These are phyloP conservation scores for Macrocystidia cucumis DNA, from an alignment of 1,284 basidiomycete genomes.

Conservation along the genomic window DNA sequence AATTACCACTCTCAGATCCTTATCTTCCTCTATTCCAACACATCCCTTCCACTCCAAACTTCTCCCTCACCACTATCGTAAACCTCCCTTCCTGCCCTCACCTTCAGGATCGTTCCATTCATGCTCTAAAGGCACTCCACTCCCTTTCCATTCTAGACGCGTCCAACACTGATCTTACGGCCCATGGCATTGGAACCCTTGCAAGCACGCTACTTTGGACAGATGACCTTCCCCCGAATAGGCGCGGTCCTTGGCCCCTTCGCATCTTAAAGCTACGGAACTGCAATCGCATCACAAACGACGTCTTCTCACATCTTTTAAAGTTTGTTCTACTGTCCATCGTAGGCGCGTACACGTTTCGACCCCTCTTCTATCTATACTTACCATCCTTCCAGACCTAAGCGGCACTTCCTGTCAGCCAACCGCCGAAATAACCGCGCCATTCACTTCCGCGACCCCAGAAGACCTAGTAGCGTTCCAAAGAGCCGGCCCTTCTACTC, in stretches of 20 bases:
- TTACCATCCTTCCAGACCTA: slow-evolving; percentile 32
- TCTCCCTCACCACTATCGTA: slow-evolving; percentile 56
- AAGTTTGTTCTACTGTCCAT: slow-evolving; percentile 46
- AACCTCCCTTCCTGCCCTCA: slow-evolving; percentile 42
- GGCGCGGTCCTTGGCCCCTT: slow-evolving; percentile 48
- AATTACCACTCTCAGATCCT: slow-evolving; percentile 42
- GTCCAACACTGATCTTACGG: slow-evolving; percentile 40
- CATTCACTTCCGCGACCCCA: no score
- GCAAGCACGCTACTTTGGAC: slow-evolving; percentile 25
- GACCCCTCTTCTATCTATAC: slow-evolving; percentile 3
- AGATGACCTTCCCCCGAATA: slow-evolving; percentile 12
- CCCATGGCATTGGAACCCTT: slow-evolving; percentile 41
- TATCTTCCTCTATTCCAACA: slow-evolving; percentile 49
- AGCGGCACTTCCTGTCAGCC: slow-evolving; percentile 39
- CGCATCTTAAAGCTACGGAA: slow-evolving; percentile 43
- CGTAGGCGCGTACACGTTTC: slow-evolving; percentile 35
- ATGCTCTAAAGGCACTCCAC: slow-evolving; percentile 40
- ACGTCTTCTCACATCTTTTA: slow-evolving; percentile 28
- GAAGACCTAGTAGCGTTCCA: no score
- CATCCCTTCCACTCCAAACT: slow-evolving; percentile 43
- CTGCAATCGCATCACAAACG: slow-evolving; percentile 35
- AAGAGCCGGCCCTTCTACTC: no score
- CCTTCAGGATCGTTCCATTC: slow-evolving; percentile 48
- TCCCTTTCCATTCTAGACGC: slow-evolving; percentile 55
- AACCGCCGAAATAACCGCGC: slow-evolving; percentile 9